These are phyloP conservation scores for Rehmannia glutinosa DNA, from an alignment of 257 asterid genomes.

Conservation along the genomic window DNA sequence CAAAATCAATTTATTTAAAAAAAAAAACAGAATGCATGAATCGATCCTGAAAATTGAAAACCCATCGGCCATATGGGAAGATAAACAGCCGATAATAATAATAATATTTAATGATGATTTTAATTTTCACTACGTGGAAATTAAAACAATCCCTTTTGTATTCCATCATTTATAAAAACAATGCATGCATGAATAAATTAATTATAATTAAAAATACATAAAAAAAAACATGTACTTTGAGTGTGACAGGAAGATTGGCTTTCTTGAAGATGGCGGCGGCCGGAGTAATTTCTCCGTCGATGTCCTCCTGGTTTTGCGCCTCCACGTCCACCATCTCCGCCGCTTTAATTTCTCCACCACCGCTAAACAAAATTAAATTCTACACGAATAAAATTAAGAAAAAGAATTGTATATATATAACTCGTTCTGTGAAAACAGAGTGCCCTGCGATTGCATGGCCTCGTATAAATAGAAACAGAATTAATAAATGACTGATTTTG, in stretches of 20 bases:
- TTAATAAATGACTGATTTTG: background rate
- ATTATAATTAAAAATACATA: background rate
- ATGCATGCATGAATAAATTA: constrained; percentile 1
- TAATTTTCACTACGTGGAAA: no score
- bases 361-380: background rate
- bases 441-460: background rate
- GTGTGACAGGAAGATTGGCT: constrained; percentile 29
- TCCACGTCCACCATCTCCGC: constrained; percentile 26
- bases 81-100: no score
- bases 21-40: background rate
- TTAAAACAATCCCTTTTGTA: no score
- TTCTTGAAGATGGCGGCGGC: constrained; percentile 24
- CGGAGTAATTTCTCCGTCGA: background rate
- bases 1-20: background rate
- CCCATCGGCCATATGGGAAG: no score
- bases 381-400: no score
- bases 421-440: no score
- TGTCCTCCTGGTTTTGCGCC: background rate
- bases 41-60: background rate
- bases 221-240: constrained; percentile 20
- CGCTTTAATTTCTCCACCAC: background rate
- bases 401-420: no score
- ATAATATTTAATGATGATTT: no score
- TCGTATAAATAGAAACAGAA: background rate
- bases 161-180: no score